Conservation (phyloP, 163 green algal species). For the Trebouxiophyceae sp. region DNA sequence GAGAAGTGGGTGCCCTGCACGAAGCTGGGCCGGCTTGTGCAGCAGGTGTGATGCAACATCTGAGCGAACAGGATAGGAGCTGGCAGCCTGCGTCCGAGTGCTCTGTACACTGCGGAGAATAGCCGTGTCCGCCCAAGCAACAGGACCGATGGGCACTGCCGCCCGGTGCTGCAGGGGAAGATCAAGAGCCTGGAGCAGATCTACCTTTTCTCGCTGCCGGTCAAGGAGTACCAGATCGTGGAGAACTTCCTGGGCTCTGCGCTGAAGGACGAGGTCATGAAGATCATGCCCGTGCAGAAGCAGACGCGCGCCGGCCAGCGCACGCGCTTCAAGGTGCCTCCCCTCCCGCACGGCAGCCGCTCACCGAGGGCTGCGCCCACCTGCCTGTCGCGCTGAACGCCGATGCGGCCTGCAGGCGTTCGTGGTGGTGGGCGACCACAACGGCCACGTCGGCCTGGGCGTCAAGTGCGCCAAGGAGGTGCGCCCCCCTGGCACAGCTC, state of each 20-base stretch:
- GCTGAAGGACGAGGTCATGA: conserved; percentile 97
- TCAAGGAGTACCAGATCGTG: conserved; percentile 99
- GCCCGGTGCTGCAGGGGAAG: conserved; percentile 93
- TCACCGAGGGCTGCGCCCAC: no score
- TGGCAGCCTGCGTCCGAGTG: no score
- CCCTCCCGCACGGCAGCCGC: neutral
- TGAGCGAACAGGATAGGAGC: no score
- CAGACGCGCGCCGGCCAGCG: conserved; percentile 98
- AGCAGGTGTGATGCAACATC: conserved; percentile 77
- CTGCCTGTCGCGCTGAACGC: no score
- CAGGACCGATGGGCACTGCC: no score
- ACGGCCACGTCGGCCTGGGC: conserved; percentile 95
- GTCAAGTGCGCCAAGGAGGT: conserved; percentile 99
- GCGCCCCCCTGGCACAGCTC: no score
- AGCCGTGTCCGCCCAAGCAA: no score
- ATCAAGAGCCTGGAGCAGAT: conserved; percentile 99
- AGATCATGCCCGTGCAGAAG: conserved; percentile 99
- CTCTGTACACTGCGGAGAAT: no score
- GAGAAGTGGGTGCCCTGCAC: conserved; percentile 97
- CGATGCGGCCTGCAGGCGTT: conserved; percentile 75
- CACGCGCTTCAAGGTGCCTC: conserved; percentile 94
- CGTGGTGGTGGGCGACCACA: conserved; percentile 95
- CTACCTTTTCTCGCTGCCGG: conserved; percentile 98
- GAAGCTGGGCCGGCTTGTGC: conserved; percentile 97
- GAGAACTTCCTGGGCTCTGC: conserved; percentile 88